Percentiles rank a stretch among this genome's conserved stretches.
Evolutionary conservation across 345 rosid species (phyloP).

Genomic region (Psidium guajava): DNA sequence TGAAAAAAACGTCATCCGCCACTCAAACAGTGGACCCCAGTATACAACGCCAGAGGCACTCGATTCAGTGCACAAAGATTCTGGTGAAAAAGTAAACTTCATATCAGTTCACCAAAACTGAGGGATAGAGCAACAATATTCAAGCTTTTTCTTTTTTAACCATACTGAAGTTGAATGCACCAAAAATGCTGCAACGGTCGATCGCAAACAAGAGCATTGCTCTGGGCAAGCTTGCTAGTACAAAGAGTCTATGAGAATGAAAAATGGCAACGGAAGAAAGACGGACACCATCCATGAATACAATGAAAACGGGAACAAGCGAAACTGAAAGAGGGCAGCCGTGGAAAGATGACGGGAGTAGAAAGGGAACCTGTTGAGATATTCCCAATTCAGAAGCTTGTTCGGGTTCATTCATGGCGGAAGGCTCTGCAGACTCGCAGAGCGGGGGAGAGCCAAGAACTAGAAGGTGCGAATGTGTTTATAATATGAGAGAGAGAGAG

Average conservation of each 20-base stretch:
- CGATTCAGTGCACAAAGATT: neutral
- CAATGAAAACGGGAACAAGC: neutral
- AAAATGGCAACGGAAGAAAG: neutral
- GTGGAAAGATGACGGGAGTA: neutral
- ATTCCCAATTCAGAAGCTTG: conserved; percentile 33
- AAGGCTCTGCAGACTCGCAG: neutral
- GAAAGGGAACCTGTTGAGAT: conserved; percentile 34
- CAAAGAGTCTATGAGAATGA: neutral
- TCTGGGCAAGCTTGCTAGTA: neutral
- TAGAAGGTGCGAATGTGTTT: neutral
- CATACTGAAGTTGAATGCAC: neutral
- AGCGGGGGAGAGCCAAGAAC: neutral
- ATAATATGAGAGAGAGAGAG: no score
- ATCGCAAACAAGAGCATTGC: neutral
- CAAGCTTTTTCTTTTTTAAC: no score
- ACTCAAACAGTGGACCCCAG: neutral
- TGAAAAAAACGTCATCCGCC: neutral
- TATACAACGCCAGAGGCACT: neutral
- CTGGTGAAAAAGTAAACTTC: neutral
- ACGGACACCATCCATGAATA: neutral
- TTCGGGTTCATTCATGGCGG: conserved; percentile 39
- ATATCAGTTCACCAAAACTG: neutral
- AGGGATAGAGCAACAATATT: neutral
- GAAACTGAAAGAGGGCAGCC: neutral
- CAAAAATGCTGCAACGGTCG: neutral